Percentiles rank a stretch among this genome's conserved stretches.
Conservation (phyloP, 2,329 filamentous ascomycete genomes). For the Proliferodiscus dingleyae region DNA sequence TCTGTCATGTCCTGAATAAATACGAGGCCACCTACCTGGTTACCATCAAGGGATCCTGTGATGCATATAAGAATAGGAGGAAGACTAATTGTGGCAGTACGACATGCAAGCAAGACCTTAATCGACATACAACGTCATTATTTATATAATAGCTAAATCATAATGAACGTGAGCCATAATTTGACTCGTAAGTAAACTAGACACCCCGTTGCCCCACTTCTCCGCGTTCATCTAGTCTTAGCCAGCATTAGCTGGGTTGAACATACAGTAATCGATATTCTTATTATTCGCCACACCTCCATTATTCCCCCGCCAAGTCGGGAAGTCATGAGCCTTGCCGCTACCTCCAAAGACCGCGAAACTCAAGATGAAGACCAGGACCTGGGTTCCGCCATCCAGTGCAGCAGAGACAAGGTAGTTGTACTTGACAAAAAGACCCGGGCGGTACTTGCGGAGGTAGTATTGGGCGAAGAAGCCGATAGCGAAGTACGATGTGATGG, state of each 20-base stretch:
- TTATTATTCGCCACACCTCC: slow-evolving; percentile 5
- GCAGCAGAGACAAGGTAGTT: slow-evolving; percentile 72
- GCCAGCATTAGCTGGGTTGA: slow-evolving; percentile 14
- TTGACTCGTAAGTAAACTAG: too few relatives aligned
- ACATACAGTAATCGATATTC: slow-evolving; percentile 21
- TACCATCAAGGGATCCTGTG: too few relatives aligned
- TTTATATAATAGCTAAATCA: too few relatives aligned
- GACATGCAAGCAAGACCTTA: too few relatives aligned
- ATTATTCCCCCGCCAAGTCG: slow-evolving; percentile 20
- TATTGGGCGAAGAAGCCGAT: slow-evolving; percentile 34
- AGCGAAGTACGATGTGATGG: slow-evolving; percentile 32
- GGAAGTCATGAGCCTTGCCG: slow-evolving; percentile 26
- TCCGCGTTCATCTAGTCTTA: too few relatives aligned
- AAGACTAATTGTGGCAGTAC: too few relatives aligned
- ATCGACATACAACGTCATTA: too few relatives aligned
- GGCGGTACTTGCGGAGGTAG: slow-evolving; percentile 48
- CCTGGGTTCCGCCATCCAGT: slow-evolving; percentile 62
- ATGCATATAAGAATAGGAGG: too few relatives aligned
- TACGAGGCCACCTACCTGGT: too few relatives aligned
- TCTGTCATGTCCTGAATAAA: too few relatives aligned
- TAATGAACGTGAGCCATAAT: too few relatives aligned
- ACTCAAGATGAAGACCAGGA: slow-evolving; percentile 66
- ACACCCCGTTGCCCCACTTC: too few relatives aligned
- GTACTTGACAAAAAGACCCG: slow-evolving; percentile 72
- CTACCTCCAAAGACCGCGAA: slow-evolving; percentile 43